Evolutionary conservation across 2,329 filamentous ascomycete genomes (phyloP).

Genomic region (Coleophoma crateriformis): DNA sequence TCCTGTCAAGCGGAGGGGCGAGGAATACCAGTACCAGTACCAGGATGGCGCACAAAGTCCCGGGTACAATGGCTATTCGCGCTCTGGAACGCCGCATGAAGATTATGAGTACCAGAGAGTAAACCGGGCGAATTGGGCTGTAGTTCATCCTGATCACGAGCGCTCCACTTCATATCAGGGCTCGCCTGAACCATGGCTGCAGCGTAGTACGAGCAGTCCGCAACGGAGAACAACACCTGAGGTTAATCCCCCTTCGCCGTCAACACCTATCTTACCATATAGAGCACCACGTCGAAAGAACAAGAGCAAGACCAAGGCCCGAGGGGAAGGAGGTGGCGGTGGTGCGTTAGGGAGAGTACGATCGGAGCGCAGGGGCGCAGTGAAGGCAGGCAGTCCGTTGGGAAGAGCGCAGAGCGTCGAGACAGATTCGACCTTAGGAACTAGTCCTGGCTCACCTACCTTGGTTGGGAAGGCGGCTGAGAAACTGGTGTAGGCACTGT

Average conservation of each 20-base stretch:
- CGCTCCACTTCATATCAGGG: constrained; percentile 1
- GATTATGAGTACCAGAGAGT: constrained; percentile 5
- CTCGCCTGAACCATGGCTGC: constrained; percentile 19
- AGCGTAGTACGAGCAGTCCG: neutral
- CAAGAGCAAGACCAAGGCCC: constrained; percentile 7
- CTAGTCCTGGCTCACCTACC: constrained; percentile 20
- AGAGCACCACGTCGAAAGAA: constrained; percentile 11
- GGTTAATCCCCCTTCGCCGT: constrained; percentile 12
- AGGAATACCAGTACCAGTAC: constrained; percentile 54
- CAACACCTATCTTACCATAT: constrained; percentile 12
- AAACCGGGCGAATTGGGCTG: constrained; percentile 5
- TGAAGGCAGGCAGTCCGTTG: constrained; percentile 18
- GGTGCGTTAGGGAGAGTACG: constrained; percentile 19
- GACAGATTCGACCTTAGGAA: constrained; percentile 23
- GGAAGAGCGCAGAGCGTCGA: constrained; percentile 20
- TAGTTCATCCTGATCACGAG: too few species aligned
- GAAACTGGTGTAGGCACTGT: neutral
- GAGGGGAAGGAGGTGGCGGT: neutral
- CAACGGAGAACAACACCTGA: constrained; percentile 8
- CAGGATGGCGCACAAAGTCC: constrained; percentile 8
- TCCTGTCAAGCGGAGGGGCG: constrained; percentile 54
- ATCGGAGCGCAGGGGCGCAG: constrained; percentile 3
- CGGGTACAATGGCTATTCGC: constrained; percentile 13
- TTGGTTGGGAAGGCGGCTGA: constrained; percentile 5
- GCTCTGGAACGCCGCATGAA: constrained; percentile 15